phyloP scores from a whole-genome alignment of 176 grass and related monocot genomes.

The Ensete ventricosum region DNA sequence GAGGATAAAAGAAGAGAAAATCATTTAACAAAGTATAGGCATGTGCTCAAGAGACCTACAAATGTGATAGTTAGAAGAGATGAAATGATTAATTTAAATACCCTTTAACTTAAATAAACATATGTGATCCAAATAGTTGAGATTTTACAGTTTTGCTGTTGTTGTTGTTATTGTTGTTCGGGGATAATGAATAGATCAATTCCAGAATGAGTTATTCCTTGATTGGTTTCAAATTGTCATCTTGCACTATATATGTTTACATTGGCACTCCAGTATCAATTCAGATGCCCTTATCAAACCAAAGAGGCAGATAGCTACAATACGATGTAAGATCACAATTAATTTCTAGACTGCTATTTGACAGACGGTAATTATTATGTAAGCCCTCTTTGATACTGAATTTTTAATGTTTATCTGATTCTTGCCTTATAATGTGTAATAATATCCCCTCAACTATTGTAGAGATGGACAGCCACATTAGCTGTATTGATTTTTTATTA shows the following conservation, averaged over 20 bases:
- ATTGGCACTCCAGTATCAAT: not conserved
- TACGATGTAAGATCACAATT: not conserved
- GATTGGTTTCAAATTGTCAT: not conserved
- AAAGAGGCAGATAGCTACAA: not conserved
- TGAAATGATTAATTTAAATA: no score
- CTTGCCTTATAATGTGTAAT: not conserved
- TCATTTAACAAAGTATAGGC: no score
- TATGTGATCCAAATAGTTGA: no score
- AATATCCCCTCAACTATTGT: slow-evolving; percentile 1
- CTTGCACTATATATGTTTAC: not conserved
- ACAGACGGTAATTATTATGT: not conserved
- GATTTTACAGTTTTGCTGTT: no score
- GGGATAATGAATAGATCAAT: not conserved
- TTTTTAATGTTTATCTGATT: not conserved
- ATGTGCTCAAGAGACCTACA: no score
- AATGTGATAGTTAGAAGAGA: no score
- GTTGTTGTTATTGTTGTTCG: no score
- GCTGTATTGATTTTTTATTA: not conserved
- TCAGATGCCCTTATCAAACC: not conserved
- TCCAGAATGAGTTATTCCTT: not conserved
- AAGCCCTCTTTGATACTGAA: not conserved
- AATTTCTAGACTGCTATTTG: not conserved
- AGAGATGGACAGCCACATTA: not conserved
- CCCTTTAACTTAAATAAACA: no score
- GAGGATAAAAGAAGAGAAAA: no score